Conservation (phyloP, 2,329 filamentous ascomycete species). For the Rhytidhysteron rufulum region DNA sequence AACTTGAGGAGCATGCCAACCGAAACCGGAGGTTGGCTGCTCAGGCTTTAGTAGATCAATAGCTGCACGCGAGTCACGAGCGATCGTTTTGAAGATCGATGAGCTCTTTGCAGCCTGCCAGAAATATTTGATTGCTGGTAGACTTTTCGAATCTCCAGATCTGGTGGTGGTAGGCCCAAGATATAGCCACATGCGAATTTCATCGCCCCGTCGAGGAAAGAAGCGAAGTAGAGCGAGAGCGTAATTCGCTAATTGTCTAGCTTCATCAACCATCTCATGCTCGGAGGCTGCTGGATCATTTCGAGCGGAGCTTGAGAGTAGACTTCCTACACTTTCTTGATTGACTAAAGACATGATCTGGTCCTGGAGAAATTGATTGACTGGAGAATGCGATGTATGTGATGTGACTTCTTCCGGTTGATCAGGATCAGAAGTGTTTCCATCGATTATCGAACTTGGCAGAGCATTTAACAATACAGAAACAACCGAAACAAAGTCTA, state of each 20-base stretch:
- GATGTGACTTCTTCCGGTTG: conserved; percentile 19
- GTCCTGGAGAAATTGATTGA: conserved; percentile 54
- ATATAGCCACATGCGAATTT: conserved; percentile 93
- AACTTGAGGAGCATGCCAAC: conserved; percentile 31
- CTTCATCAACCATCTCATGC: conserved; percentile 49
- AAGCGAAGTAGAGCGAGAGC: conserved; percentile 80
- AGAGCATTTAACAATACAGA: conserved; percentile 55
- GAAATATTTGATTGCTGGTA: conserved; percentile 76
- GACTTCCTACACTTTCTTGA: conserved; percentile 66
- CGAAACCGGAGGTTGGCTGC: conserved; percentile 24
- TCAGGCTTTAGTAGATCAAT: conserved; percentile 53
- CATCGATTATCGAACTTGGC: conserved; percentile 54
- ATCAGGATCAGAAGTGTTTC: conserved; percentile 30
- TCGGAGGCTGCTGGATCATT: conserved; percentile 31
- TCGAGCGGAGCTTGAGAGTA: conserved; percentile 47
- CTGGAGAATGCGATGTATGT: conserved; percentile 39
- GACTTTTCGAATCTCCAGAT: conserved; percentile 27
- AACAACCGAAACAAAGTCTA: conserved; percentile 54
- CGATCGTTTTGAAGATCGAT: conserved; percentile 55
- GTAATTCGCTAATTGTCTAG: conserved; percentile 77
- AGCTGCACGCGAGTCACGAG: conserved; percentile 54
- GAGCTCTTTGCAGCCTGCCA: conserved; percentile 66
- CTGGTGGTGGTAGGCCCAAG: conserved; percentile 59
- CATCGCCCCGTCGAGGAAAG: conserved; percentile 76
- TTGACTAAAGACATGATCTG: conserved; percentile 71